Evolutionary conservation across 2,329 filamentous ascomycete genomes (phyloP), one percentile per base, ranked within the genome.

Genomic region (Beauveria bassiana): DNA sequence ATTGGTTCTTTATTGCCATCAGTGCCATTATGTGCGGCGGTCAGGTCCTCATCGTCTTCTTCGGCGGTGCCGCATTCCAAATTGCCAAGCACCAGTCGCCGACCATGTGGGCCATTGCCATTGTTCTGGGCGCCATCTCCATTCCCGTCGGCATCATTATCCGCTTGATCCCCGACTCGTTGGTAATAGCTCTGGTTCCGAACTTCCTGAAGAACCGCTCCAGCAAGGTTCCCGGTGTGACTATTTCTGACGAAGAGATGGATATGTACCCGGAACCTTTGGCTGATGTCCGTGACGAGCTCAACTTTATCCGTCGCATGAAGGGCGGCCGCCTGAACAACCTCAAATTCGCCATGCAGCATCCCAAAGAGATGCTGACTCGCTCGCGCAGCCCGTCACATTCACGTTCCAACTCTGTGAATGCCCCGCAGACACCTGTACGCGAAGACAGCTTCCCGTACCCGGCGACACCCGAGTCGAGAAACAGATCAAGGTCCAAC

Each of bases 1-100:
- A 98, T 73, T 89, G 82, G 77, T 96, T 96, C 81, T 98, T 98
- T 78, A 83, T 96, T 43, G 83, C 77, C 45, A 97, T 98, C 74
- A 92, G 92, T 76, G 70, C 81, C 63, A 81, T 96, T 72, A 97
- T 98, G 89, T 86, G 93, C 66, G 93, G 86, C 65, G 91, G 90
- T 24, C 93, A 98, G 72, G 79, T 95, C 28, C 82, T 97, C 74
- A 98, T 98, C 71, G 84, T 97, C 68, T 95, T 90, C 69, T 84
- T 96, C 56, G 93, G 93, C 65, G 90, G 91, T 38, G 76, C 79
- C 9, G 91, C 93, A 1, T 96, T 98, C 79, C 84, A 84, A 55
- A 91, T 96, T 64, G 81, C 80, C 1, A 64, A 71, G 0, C 76
- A 79, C 9, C 80, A 97, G 66, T 86, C 86, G 20, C 83, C 83